These are phyloP conservation scores for Albatrellus sp. DNA, from an alignment of 1,284 basidiomycete genomes.

Conservation along the genomic window DNA sequence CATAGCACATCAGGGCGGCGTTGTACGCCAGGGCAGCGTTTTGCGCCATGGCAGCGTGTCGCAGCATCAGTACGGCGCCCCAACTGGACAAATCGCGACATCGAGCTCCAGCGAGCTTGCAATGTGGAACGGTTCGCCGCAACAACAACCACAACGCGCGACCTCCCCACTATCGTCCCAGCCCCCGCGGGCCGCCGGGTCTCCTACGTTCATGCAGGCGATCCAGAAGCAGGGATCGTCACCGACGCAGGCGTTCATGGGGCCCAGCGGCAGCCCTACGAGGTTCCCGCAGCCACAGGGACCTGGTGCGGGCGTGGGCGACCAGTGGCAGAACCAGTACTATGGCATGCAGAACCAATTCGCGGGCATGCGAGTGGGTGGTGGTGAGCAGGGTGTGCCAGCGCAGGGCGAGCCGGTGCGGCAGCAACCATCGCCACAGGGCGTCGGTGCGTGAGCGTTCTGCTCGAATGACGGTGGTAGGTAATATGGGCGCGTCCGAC, in stretches of 20 bases:
- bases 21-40: no score
- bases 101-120: no score
- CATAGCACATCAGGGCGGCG: no score
- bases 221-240: not conserved
- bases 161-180: no score
- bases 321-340: slow-evolving; percentile 13
- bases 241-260: no score
- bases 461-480: no score
- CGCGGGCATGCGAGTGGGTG: slow-evolving; percentile 20
- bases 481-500: no score
- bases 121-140: no score
- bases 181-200: not conserved
- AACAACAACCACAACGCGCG: no score
- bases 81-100: no score
- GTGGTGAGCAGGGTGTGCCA: slow-evolving; percentile 5
- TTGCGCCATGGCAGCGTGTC: not conserved
- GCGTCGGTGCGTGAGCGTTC: no score
- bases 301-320: not conserved
- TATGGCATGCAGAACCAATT: slow-evolving; percentile 19
- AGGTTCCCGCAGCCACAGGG: slow-evolving; percentile 1
- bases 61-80: no score
- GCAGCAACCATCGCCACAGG: slow-evolving; percentile 2
- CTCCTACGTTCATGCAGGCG: not conserved
- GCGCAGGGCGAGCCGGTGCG: slow-evolving; percentile 12
- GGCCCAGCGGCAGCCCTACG: slow-evolving; percentile 1